Evolutionary conservation across 352 stramenopile genomes (phyloP).

Genomic region (Phytophthora agathidicida): DNA sequence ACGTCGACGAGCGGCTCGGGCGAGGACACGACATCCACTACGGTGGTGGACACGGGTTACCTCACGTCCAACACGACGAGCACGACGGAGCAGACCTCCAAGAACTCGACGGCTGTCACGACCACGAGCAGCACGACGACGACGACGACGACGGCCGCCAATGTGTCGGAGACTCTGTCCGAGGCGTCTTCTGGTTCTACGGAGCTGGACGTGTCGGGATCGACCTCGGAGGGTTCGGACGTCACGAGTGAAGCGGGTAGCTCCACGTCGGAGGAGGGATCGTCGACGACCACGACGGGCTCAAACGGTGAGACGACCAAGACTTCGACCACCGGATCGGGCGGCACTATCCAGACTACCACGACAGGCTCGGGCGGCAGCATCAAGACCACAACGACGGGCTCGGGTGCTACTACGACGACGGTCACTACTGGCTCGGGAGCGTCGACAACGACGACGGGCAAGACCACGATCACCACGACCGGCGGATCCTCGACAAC

Average conservation of each 20-base stretch:
- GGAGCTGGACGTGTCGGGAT: slow-evolving; percentile 26
- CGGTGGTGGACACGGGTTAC: slow-evolving; percentile 37
- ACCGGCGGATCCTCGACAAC: slow-evolving; percentile 12
- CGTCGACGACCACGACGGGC: slow-evolving; percentile 14
- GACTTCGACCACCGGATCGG: slow-evolving; percentile 21
- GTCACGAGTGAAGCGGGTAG: slow-evolving; percentile 10
- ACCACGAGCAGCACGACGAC: slow-evolving; percentile 33
- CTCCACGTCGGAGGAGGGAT: slow-evolving; percentile 20
- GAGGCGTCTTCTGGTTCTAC: slow-evolving; percentile 29
- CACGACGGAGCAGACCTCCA: slow-evolving; percentile 24
- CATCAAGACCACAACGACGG: slow-evolving; percentile 18
- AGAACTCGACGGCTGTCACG: slow-evolving; percentile 20
- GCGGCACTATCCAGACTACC: slow-evolving; percentile 7
- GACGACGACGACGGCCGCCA: slow-evolving; percentile 26
- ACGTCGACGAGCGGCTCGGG: slow-evolving; percentile 28
- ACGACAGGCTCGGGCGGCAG: slow-evolving; percentile 5
- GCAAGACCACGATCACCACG: slow-evolving; percentile 13
- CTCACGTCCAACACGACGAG: slow-evolving; percentile 38
- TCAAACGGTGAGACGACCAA: slow-evolving; percentile 16
- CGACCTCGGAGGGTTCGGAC: slow-evolving; percentile 15
- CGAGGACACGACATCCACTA: slow-evolving; percentile 26
- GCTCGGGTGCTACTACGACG: slow-evolving; percentile 16
- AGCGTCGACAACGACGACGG: slow-evolving; percentile 22
- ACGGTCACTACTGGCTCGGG: slow-evolving; percentile 20
- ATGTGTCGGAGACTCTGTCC: slow-evolving; percentile 32